These are phyloP conservation scores for Phylloporus rhodoxanthus DNA, from an alignment of 768 basidiomycete species.

Conservation along the genomic window DNA sequence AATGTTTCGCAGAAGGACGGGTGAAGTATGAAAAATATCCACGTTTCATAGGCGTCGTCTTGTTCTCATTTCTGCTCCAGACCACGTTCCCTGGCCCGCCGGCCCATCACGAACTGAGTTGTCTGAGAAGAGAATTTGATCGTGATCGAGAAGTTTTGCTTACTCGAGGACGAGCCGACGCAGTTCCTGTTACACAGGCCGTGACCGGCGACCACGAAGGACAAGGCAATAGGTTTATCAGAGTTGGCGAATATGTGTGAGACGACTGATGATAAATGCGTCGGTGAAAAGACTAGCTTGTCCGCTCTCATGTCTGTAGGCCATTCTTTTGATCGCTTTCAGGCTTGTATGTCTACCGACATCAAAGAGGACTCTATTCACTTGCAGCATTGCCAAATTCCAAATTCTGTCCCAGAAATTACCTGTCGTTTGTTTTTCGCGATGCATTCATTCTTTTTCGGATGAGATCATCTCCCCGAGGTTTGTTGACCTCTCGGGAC, in stretches of 20 bases:
- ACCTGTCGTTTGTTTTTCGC: neutral
- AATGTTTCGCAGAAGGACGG: constrained; percentile 5
- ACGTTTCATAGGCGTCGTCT: neutral
- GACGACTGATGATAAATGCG: too few species aligned
- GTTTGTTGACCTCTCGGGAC: neutral
- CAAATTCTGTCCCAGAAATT: neutral
- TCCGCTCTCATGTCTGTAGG: too few species aligned
- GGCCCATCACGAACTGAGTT: constrained; percentile 16
- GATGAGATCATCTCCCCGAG: neutral
- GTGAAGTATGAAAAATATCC: constrained; percentile 17
- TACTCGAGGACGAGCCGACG: constrained; percentile 13
- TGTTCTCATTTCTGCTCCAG: constrained; percentile 1
- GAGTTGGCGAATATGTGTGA: constrained; percentile 7
- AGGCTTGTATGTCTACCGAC: neutral
- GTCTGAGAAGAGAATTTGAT: neutral
- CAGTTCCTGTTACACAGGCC: constrained; percentile 12
- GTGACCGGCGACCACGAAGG: constrained; percentile 4
- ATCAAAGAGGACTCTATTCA: neutral
- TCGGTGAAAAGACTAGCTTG: neutral
- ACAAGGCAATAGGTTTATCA: constrained; percentile 12
- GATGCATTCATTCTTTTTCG: neutral
- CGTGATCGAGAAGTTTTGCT: constrained; percentile 13
- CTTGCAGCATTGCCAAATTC: neutral
- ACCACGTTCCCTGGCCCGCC: constrained; percentile 14
- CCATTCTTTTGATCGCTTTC: neutral